These are phyloP conservation scores for Rostrohypoxylon terebratum DNA, from an alignment of 495 filamentous ascomycete species.

Conservation along the genomic window DNA sequence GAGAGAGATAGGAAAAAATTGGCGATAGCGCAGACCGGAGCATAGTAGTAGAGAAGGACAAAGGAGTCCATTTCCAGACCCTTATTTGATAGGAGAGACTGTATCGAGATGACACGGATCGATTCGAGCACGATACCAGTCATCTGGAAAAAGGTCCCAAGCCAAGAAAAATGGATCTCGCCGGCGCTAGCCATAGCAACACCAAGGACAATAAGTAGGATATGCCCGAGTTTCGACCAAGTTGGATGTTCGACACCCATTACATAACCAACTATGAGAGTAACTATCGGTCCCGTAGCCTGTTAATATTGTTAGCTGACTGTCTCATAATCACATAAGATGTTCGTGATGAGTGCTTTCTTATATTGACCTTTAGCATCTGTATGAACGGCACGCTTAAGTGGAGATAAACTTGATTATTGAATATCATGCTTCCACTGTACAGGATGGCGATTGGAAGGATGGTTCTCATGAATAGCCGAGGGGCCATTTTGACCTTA, in stretches of 20 bases:
- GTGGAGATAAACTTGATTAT: slow-evolving; percentile 80
- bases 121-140: slow-evolving; percentile 80
- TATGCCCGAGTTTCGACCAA: slow-evolving; percentile 70
- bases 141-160: slow-evolving; percentile 77
- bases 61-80: slow-evolving; percentile 84
- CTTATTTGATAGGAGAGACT: slow-evolving; percentile 74
- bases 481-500: slow-evolving; percentile 74
- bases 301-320: slow-evolving; percentile 36
- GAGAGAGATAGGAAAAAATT: slow-evolving; percentile 74
- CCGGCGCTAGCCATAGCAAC: slow-evolving; percentile 79
- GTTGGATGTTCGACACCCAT: slow-evolving; percentile 72
- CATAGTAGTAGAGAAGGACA: slow-evolving; percentile 87
- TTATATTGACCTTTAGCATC: slow-evolving; percentile 76
- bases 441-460: slow-evolving; percentile 81
- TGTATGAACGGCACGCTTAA: slow-evolving; percentile 83
- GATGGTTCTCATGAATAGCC: slow-evolving; percentile 75
- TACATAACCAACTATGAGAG: slow-evolving; percentile 73
- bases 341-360: neutral
- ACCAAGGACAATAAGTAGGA: slow-evolving; percentile 78
- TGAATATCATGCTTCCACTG: slow-evolving; percentile 76
- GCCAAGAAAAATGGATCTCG: slow-evolving; percentile 77
- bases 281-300: slow-evolving; percentile 75
- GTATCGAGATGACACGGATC: slow-evolving; percentile 80
- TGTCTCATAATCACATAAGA: neutral
- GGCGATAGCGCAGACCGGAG: slow-evolving; percentile 80